Evolutionary conservation across 176 grass and related monocot genomes (phyloP).

Genomic region (Aegilops bicornis): DNA sequence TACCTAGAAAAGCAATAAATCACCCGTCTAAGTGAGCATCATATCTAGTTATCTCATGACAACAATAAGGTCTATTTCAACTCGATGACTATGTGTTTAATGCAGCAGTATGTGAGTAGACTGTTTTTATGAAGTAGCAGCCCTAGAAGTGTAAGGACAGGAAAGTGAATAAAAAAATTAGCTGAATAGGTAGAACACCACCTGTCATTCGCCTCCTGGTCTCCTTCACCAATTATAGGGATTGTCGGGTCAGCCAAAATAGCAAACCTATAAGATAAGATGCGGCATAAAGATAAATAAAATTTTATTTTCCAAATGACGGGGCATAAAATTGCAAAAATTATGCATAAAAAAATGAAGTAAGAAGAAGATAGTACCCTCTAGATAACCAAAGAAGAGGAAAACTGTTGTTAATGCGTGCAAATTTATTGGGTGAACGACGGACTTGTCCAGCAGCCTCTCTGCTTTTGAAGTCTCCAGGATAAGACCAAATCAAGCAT

Average conservation of each 20-base stretch:
- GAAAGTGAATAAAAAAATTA: neutral
- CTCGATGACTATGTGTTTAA: constrained; percentile 5
- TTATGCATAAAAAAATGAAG: constrained; percentile 11
- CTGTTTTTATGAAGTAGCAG: neutral
- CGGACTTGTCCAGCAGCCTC: constrained; percentile 86
- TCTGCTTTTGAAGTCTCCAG: constrained; percentile 93
- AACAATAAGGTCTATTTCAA: neutral
- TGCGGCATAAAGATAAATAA: neutral
- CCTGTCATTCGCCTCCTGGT: constrained; percentile 85
- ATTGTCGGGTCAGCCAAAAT: constrained; percentile 85
- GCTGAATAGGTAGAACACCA: constrained; percentile 39
- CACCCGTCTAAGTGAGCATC: neutral
- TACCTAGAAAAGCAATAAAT: constrained; percentile 46
- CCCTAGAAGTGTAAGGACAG: constrained; percentile 19
- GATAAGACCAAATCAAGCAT: constrained; percentile 85
- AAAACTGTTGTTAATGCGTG: constrained; percentile 59
- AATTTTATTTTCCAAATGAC: neutral
- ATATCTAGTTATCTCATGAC: constrained; percentile 3
- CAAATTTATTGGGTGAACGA: constrained; percentile 82
- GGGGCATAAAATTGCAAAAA: constrained; percentile 2
- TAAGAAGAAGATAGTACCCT: constrained; percentile 51
- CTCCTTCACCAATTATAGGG: constrained; percentile 82
- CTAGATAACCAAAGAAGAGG: constrained; percentile 90
- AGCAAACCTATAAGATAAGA: constrained; percentile 58
- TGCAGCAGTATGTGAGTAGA: neutral